Evolutionary conservation across 1,139 yeast genomes (phyloP), one percentile per base, ranked within the genome.

Genomic region (Barnettozyma hawaiiensis): DNA sequence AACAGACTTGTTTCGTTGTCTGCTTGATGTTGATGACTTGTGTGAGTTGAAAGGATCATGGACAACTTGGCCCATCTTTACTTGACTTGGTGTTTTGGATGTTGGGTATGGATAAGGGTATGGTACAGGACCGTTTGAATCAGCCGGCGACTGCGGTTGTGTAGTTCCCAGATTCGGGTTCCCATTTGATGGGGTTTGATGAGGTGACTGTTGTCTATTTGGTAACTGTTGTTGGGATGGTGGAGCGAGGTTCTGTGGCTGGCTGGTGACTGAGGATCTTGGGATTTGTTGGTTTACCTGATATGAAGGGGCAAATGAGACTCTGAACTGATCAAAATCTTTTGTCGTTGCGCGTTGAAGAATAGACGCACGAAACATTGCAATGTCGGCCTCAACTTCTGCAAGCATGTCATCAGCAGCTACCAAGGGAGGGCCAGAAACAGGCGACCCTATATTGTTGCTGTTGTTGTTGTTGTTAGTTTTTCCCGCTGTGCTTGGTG

Each of bases 1-100:
- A 8, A 62, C 54, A 19, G 67, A 62, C 61, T 59, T 55, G 37
- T 60, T 57, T 44, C 67, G 55, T 19, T 58, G 47, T 43, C 57
- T 58, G 1, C 54, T 43, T 2, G 60, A 50, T 7, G 54, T 37
- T 14, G 62, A 53, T 3, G 61, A 51, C 35, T 49, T 57, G 23
- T 60, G 47, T 34, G 59, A 61, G 15, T 50, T 49, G 20, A 58
- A 60, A 5, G 63, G 64, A 39, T 59, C 60, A 40, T 52, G 49
- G 21, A 53, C 44, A 24, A 47, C 37, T 27, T 52, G 16, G 42
- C 43, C 14, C 44, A 46, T 12, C 47, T 50, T 26, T 44, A 47
- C 27, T 48, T 47, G 11, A 40, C 20, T 31, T 46, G 47, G 20
- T 42, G 40, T 26, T 24, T 48, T 47, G 33, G 47, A 52, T 21